phyloP scores from a whole-genome alignment of 2,329 filamentous ascomycete genomes.

The Nannizziopsis arthrosporioides region DNA sequence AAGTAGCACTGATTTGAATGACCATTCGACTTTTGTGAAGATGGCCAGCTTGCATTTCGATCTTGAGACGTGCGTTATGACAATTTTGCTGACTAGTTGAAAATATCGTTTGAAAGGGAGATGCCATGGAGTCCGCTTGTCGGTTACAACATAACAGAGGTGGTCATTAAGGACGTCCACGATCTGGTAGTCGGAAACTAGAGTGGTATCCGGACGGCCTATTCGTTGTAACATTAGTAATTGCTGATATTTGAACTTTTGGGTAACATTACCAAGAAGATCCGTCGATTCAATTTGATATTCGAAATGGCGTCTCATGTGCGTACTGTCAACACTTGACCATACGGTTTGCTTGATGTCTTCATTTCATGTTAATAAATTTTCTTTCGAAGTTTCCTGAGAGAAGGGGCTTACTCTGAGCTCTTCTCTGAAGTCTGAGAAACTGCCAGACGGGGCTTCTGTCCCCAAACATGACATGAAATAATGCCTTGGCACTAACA shows the following conservation, averaged over 20 bases:
- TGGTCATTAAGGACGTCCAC: slow-evolving; percentile 77
- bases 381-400: not conserved
- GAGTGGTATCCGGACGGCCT: slow-evolving; percentile 43
- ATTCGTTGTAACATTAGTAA: slow-evolving; percentile 17
- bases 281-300: slow-evolving; percentile 62
- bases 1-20: slow-evolving; percentile 47
- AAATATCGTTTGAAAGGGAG: slow-evolving; percentile 70
- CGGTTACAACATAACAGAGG: slow-evolving; percentile 55
- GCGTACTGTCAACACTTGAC: slow-evolving; percentile 56
- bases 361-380: slow-evolving; percentile 15
- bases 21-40: slow-evolving; percentile 81
- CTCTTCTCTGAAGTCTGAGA: slow-evolving; percentile 71
- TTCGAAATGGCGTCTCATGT: slow-evolving; percentile 65
- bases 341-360: slow-evolving; percentile 80
- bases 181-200: slow-evolving; percentile 69
- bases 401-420: slow-evolving; percentile 40
- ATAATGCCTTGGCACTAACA: slow-evolving; percentile 84
- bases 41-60: slow-evolving; percentile 84
- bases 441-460: slow-evolving; percentile 90
- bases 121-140: slow-evolving; percentile 63
- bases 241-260: not conserved
- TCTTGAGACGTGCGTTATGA: slow-evolving; percentile 87
- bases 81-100: slow-evolving; percentile 74
- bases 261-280: slow-evolving; percentile 45
- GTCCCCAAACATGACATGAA: slow-evolving; percentile 93